Evolutionary conservation across 192 early-diverging fungal species (phyloP), one percentile per base, ranked within the genome.

Genomic region (Dissophora globulifera): DNA sequence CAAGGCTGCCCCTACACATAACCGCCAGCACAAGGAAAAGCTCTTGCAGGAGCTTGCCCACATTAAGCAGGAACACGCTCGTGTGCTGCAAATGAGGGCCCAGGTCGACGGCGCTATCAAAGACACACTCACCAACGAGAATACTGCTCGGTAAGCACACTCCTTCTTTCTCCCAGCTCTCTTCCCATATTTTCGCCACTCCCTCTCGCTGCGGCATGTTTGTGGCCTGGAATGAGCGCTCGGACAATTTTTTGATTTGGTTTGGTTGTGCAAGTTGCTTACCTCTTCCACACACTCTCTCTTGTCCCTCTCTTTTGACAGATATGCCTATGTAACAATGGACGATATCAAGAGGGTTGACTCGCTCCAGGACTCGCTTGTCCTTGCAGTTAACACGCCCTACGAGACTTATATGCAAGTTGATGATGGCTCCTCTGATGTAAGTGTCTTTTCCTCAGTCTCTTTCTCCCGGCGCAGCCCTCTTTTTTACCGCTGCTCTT

Each of bases 371-470:
- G 71, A 75, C 22, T 75, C 71, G n/a, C 62, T 75, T 20, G 50
- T 75, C 25, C 27, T 75, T 9, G 71, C 71, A 1, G 62, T 75
- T n/a, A 60, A 43, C 29, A 75, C 71, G 22, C 71, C 71, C 4
- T 64, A 60, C 33, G 71, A 75, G 62, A 75, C 71, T 1, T 65
- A 65, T 19, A 75, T 75, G 62, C 55, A 75, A 42, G 40, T 75
- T 9, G 62, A 75, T 31, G 57, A 66, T 26, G 55, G 58, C 15
- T 40, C 55, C 13, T 22, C 47, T 11, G 62, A 75, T 27, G 71
- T 75, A 60, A 65, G 71, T 65, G 10, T 10, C 12, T 4, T 40
- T 13, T 40, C 13, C 38, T 45, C 35, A n/a, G 15, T 45, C 43
- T 45, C 17, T n/a, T 45, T 4, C 43, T 45, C 16, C 35, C 7